Conservation (phyloP, 208 protist genomes). For the Leptomonas seymouri region DNA sequence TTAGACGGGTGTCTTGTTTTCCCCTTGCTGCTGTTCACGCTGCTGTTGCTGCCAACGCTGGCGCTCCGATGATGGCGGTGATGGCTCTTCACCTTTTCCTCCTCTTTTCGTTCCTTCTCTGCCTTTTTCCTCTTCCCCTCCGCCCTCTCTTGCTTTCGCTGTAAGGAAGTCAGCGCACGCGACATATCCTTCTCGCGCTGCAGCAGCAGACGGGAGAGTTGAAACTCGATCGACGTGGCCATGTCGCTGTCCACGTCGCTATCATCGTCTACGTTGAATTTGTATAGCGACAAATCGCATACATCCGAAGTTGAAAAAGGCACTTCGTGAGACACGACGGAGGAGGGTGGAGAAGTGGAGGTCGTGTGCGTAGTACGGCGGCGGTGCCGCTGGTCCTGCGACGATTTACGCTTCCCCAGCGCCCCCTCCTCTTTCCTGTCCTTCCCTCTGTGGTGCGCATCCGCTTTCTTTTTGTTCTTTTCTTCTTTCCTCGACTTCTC, state of each 20-base stretch:
- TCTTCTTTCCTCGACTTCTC: neutral
- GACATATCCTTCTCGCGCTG: conserved; percentile 19
- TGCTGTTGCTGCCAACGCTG: neutral
- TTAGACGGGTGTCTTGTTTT: conserved; percentile 4
- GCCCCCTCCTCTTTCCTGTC: neutral
- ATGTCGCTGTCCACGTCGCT: conserved; percentile 32
- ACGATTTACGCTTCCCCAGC: neutral
- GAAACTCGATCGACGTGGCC: conserved; percentile 33
- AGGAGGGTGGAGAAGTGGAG: neutral
- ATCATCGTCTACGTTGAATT: neutral
- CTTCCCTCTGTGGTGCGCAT: neutral
- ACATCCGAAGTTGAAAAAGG: conserved; percentile 1
- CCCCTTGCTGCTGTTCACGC: neutral
- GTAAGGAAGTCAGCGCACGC: neutral
- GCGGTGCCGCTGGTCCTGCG: neutral
- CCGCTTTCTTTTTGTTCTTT: neutral
- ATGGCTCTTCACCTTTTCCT: conserved; percentile 7
- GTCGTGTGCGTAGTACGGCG: neutral
- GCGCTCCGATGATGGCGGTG: neutral
- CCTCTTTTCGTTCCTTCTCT: conserved; percentile 10
- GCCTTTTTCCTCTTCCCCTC: conserved; percentile 1
- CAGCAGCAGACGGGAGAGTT: conserved; percentile 26
- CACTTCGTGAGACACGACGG: neutral
- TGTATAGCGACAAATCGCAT: neutral
- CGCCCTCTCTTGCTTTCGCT: neutral